Evolutionary conservation across 1,284 basidiomycete genomes (phyloP).

Genomic region (Exobasidium cylindrosporum): DNA sequence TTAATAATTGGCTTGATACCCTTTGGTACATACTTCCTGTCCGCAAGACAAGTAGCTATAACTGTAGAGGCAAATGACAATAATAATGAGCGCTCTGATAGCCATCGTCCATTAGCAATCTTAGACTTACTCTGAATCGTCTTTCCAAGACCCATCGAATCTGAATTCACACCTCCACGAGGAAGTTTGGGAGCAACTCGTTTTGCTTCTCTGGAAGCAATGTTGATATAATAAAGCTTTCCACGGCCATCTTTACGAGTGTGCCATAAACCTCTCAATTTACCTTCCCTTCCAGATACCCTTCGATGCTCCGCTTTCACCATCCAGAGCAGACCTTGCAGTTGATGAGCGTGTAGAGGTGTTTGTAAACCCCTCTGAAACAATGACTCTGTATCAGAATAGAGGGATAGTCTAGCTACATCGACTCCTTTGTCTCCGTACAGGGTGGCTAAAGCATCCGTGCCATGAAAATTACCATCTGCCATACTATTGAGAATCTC

Average conservation of each 20-base stretch:
- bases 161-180: constrained; percentile 77
- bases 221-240: constrained; percentile 10
- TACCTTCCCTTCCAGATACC: background rate
- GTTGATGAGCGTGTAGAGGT: constrained; percentile 18
- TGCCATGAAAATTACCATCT: constrained; percentile 13
- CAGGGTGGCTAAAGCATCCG: constrained; percentile 10
- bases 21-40: constrained; percentile 8
- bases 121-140: constrained; percentile 18
- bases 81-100: too few species aligned
- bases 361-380: constrained; percentile 11
- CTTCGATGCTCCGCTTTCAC: constrained; percentile 19
- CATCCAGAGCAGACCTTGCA: constrained; percentile 21
- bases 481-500: constrained; percentile 13
- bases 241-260: background rate
- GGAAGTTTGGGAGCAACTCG: constrained; percentile 65
- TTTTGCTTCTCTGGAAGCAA: background rate
- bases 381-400: constrained; percentile 10
- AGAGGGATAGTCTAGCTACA: constrained; percentile 13
- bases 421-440: constrained; percentile 17
- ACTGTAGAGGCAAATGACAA: too few species aligned
- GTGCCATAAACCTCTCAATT: background rate
- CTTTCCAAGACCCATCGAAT: constrained; percentile 74
- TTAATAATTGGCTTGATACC: constrained; percentile 7
- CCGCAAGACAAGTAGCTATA: constrained; percentile 5
- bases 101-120: too few species aligned